Evolutionary conservation across 148 eudicot species (phyloP).

Genomic region (Silene uniflora): DNA sequence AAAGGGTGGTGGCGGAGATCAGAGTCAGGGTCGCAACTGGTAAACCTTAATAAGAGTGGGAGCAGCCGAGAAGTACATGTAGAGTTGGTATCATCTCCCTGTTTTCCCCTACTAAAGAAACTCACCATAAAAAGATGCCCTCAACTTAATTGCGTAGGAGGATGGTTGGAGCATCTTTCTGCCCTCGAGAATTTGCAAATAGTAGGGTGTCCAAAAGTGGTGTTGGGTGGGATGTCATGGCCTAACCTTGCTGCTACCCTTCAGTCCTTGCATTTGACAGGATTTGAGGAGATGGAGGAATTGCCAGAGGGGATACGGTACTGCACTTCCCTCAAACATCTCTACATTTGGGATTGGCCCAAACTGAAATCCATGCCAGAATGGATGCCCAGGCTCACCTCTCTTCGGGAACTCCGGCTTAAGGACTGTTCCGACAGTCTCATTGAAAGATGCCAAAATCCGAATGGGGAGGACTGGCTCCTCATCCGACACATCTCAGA

Average conservation of each 20-base stretch:
- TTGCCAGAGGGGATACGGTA: conserved; percentile 8
- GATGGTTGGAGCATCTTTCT: conserved; percentile 19
- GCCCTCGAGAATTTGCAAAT: background rate
- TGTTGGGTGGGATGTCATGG: background rate
- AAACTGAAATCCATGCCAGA: conserved; percentile 1
- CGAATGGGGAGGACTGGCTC: too few relatives aligned
- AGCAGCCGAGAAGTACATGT: too few relatives aligned
- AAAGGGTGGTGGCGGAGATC: conserved; percentile 11
- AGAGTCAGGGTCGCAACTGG: too few relatives aligned
- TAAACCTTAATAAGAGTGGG: too few relatives aligned
- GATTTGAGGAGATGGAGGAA: background rate
- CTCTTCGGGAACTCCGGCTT: background rate
- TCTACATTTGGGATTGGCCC: background rate
- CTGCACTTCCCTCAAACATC: conserved; percentile 4
- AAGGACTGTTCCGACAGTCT: background rate
- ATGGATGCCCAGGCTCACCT: conserved; percentile 14
- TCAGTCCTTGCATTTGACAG: background rate
- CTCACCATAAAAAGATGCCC: background rate
- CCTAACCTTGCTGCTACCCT: background rate
- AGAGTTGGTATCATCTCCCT: too few relatives aligned
- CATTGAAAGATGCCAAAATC: background rate
- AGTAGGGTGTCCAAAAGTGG: background rate
- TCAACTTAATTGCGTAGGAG: background rate
- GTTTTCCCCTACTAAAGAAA: background rate
- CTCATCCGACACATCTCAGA: too few relatives aligned